Evolutionary conservation across 139 green algal species (phyloP), one percentile per base, ranked within the genome.

Genomic region (Chlorella ohadii): DNA sequence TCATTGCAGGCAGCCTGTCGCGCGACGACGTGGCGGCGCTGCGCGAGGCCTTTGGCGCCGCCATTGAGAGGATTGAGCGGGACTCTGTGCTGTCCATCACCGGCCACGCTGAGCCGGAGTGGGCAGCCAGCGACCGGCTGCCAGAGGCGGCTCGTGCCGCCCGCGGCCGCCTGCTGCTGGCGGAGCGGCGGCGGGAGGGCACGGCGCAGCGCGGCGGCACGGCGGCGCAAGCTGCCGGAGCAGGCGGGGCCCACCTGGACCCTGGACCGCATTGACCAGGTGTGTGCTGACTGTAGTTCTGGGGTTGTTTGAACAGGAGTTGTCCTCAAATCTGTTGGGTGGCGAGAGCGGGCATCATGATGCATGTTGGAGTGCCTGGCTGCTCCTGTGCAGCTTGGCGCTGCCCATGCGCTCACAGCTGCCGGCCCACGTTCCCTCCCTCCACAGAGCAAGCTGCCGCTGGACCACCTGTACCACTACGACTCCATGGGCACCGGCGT

Each of bases 251-350:
- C 79, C 33, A 67, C 47, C 47, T 84, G 79, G 79, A 70, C 64
- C 28, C 83, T 92, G 22, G 88, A 92, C 76, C 63, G 88, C 11
- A 78, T 91, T 23, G 88, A 92, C 70, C 84, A 89, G 64, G 23
- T 44, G 41, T 2, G 51, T 23, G 51, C 7, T 6, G 6, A 11
- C 7, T 11, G 44, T 6, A 6, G 51, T 13, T 59, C 7, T 9
- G 44, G 44, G 44, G 44, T 51, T 13, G 22, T 23, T 59, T 59
- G 51, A 55, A 55, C 44, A 55, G 44, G 7, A n/a, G n/a, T n/a
- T n/a, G n/a, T n/a, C n/a, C n/a, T n/a, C n/a, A n/a, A n/a, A n/a
- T n/a, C n/a, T n/a, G n/a, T n/a, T n/a, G n/a, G n/a, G n/a, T n/a
- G n/a, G n/a, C n/a, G n/a, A n/a, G n/a, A n/a, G n/a, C n/a, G n/a